Conservation (phyloP, 805 yeast species). For the Kuraishia ogatae region DNA sequence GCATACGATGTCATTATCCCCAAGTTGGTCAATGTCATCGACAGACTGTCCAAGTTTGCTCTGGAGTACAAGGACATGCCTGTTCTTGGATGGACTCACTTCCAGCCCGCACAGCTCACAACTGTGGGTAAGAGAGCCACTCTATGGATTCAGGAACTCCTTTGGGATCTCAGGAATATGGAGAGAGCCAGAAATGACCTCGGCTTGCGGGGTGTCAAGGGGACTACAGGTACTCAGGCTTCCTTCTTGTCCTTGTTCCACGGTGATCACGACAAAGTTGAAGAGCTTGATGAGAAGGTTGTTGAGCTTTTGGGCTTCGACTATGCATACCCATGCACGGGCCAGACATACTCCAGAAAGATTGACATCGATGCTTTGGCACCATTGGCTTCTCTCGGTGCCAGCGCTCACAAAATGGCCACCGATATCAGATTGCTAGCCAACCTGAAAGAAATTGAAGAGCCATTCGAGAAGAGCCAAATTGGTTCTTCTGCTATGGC, state of each 20-base stretch:
- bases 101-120: slow-evolving; percentile 98
- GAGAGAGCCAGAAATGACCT: slow-evolving; percentile 93
- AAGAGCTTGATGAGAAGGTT: slow-evolving; percentile 82
- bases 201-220: slow-evolving; percentile 97
- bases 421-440: slow-evolving; percentile 95
- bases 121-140: slow-evolving; percentile 98
- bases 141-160: slow-evolving; percentile 92
- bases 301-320: slow-evolving; percentile 91
- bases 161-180: slow-evolving; percentile 97
- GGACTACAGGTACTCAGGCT: slow-evolving; percentile 98
- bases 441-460: slow-evolving; percentile 94
- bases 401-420: slow-evolving; percentile 95
- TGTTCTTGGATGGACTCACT: slow-evolving; percentile 98
- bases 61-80: slow-evolving; percentile 90
- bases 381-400: slow-evolving; percentile 92
- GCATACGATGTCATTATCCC: slow-evolving; percentile 92
- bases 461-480: slow-evolving; percentile 97
- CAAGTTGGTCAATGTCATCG: slow-evolving; percentile 90
- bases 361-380: slow-evolving; percentile 91
- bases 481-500: slow-evolving; percentile 99
- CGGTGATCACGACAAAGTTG: slow-evolving; percentile 96
- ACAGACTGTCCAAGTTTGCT: slow-evolving; percentile 84
- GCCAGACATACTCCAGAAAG: slow-evolving; percentile 98
- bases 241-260: slow-evolving; percentile 92
- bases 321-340: slow-evolving; percentile 94